phyloP scores from a whole-genome alignment of 768 basidiomycete species.

The Amanita thiersii region DNA sequence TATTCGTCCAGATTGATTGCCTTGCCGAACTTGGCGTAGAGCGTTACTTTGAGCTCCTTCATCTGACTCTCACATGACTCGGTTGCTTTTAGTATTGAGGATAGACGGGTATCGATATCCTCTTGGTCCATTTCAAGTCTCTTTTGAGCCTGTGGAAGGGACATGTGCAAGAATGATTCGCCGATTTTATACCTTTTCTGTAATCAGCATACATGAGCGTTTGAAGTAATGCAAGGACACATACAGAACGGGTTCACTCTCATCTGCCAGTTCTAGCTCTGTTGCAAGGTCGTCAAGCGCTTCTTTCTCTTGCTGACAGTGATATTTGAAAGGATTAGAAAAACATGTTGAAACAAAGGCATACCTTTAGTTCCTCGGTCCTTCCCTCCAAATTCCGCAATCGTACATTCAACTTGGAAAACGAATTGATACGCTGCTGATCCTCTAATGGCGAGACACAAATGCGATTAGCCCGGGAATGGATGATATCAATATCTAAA shows the following conservation, averaged over 20 bases:
- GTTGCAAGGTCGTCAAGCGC: constrained; percentile 82
- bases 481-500: neutral
- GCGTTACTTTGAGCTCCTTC: constrained; percentile 68
- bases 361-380: constrained; percentile 66
- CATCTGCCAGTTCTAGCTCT: constrained; percentile 86
- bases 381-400: constrained; percentile 64
- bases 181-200: constrained; percentile 77
- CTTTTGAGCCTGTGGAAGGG: constrained; percentile 57
- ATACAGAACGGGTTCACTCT: constrained; percentile 72
- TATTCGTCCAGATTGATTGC: constrained; percentile 90
- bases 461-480: too few relatives aligned
- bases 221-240: constrained; percentile 16
- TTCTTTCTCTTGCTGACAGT: constrained; percentile 82
- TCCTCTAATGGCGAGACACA: constrained; percentile 44
- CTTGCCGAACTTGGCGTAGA: constrained; percentile 89
- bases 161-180: constrained; percentile 80
- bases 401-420: constrained; percentile 86
- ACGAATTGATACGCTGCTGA: constrained; percentile 85
- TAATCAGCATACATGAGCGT: constrained; percentile 1
- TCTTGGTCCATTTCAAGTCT: constrained; percentile 66
- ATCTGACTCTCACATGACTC: constrained; percentile 67
- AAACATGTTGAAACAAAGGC: constrained; percentile 8
- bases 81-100: constrained; percentile 37
- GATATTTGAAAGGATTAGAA: constrained; percentile 3
- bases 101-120: constrained; percentile 47